Base-by-base conservation (phyloP, 2,329 filamentous ascomycete species). In the Penicillium sp. region DNA sequence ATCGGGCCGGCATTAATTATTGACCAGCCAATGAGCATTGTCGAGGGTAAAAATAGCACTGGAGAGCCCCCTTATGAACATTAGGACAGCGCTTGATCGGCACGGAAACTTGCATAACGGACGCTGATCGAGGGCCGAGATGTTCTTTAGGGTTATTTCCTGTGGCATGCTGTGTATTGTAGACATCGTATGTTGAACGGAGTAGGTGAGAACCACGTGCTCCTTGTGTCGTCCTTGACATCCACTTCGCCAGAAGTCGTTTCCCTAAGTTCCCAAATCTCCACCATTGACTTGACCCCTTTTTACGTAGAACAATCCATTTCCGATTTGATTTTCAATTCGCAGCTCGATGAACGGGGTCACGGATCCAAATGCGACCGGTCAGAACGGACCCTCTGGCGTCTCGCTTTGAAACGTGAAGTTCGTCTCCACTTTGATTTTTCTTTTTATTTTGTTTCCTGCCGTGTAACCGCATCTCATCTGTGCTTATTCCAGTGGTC, bases 21-120 rank as follows among this genome's bases (percentile, higher is more conserved):
- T 40, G 6, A 27, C 2, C 16, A 11, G 29, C 50, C 51, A 50
- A 50, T 53, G 8, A 34, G 8, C 2, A 16, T 11, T 1, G 1
- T 14, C 2, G 7, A 26, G 4, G 23, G 27, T 53, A 50, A 43
- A 53, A 53, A 53, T 53, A 50, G 51, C 14, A 23, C 23, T 23
- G 5, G 23, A 23, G 23, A 23, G 23, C 23, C 23, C 23, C 23
- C 1, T 3, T 29, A 32, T 30, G 30, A 8, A 30, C 7, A 19
- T 29, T 35, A 34, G 39, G 11, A 40, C 14, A 26, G 45, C 51
- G 51, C 51, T 49, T 38, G 51, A 53, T 50, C 46, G 32, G 18
- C 39, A 36, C 30, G 34, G 49, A 46, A 32, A 27, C 42, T 18
- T 40, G 35, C 42, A 51, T 40, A 23, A 10, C 29, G 47, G n/a